phyloP scores from a whole-genome alignment of 2,329 filamentous ascomycete genomes.

The Leptographium procerum region DNA sequence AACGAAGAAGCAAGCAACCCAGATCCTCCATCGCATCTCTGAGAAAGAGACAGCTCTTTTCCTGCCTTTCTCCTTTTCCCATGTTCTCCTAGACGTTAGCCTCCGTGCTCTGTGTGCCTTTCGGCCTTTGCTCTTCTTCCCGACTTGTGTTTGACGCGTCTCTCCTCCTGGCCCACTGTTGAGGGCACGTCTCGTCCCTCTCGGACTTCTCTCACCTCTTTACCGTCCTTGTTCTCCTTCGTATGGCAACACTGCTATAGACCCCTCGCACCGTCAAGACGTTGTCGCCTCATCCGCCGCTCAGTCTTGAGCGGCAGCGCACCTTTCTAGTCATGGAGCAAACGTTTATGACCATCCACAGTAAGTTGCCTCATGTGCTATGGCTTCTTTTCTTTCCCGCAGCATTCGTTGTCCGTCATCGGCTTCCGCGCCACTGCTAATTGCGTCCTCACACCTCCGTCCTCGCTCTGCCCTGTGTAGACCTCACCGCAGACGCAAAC shows the following conservation, averaged over 20 bases:
- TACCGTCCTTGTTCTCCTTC: too few species aligned
- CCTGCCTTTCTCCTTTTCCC: background rate
- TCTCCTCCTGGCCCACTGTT: background rate
- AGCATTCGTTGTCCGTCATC: background rate
- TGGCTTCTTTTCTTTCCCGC: background rate
- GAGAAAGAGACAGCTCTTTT: background rate
- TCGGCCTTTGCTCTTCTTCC: background rate
- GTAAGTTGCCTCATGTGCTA: constrained; percentile 35
- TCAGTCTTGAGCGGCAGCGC: background rate
- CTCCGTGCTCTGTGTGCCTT: background rate
- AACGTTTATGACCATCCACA: constrained; percentile 86
- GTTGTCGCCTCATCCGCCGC: background rate
- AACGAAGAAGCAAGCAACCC: background rate
- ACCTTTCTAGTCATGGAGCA: constrained; percentile 50
- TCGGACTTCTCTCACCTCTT: background rate
- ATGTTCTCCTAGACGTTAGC: background rate
- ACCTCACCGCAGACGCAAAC: constrained; percentile 62
- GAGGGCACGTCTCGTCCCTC: background rate
- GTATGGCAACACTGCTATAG: background rate
- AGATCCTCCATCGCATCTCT: background rate
- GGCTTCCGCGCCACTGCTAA: background rate
- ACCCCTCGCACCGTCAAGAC: background rate
- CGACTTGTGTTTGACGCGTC: background rate
- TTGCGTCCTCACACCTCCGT: background rate
- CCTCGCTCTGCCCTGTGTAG: constrained; percentile 27